Conservation (phyloP, 2,329 filamentous ascomycete genomes). For the Amylocarpus encephaloides region DNA sequence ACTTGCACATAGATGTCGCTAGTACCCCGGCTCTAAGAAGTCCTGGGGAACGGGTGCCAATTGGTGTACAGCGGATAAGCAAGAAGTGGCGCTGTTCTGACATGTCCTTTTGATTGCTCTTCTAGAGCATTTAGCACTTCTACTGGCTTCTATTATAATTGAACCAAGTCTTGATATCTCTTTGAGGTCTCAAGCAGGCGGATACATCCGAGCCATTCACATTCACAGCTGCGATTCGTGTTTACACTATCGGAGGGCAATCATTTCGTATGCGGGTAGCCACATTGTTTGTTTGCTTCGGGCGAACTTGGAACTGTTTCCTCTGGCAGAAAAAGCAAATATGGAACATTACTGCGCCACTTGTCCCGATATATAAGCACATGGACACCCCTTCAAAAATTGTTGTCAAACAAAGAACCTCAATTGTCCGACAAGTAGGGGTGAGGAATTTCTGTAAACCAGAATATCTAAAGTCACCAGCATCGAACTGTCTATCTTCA, state of each 20-base stretch:
- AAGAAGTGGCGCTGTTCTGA: too few species aligned
- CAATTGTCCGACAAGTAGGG: background rate
- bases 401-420: background rate
- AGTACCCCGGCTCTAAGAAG: too few species aligned
- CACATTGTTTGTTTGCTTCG: constrained; percentile 3
- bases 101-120: too few species aligned
- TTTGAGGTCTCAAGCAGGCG: too few species aligned
- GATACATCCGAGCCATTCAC: background rate
- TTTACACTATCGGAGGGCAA: constrained; percentile 1
- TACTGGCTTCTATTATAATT: too few species aligned
- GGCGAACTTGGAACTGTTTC: constrained; percentile 1
- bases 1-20: background rate
- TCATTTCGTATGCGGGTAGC: constrained; percentile 13
- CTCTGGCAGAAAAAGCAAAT: constrained; percentile 18
- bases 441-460: background rate
- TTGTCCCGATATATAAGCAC: constrained; percentile 13
- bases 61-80: background rate
- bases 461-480: too few species aligned
- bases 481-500: too few species aligned
- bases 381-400: constrained; percentile 1
- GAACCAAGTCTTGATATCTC: too few species aligned
- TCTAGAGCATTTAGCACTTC: too few species aligned
- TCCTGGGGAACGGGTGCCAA: background rate
- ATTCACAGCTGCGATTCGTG: constrained; percentile 12
- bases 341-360: constrained; percentile 12